Conservation (phyloP, 73 alveolate species). For the Paramecium bursaria region DNA sequence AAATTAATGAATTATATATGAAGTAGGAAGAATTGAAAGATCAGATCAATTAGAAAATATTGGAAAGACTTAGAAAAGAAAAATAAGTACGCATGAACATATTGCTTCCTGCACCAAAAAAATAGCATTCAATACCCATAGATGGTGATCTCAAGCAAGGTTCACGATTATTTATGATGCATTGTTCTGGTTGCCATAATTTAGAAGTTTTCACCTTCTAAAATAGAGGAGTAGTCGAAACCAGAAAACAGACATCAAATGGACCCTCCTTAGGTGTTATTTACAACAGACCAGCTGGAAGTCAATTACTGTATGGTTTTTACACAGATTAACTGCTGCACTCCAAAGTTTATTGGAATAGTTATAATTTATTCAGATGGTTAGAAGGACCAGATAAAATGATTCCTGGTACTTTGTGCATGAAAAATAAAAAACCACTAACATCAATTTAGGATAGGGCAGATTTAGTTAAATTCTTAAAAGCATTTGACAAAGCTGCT, state of each 20-base stretch:
- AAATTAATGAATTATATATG: too few species aligned
- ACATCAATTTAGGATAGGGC: not conserved
- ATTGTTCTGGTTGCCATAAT: constrained; percentile 50
- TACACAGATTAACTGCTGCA: constrained; percentile 5
- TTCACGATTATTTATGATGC: constrained; percentile 26
- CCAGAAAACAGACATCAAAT: constrained; percentile 4
- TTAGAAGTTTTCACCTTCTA: constrained; percentile 30
- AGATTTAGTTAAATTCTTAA: constrained; percentile 39
- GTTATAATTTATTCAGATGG: constrained; percentile 49
- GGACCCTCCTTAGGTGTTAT: constrained; percentile 45
- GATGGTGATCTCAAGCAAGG: constrained; percentile 55
- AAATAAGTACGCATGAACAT: too few species aligned
- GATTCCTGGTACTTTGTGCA: constrained; percentile 11
- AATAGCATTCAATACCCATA: too few species aligned
- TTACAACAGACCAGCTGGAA: constrained; percentile 48
- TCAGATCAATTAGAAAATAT: too few species aligned
- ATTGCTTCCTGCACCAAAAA: too few species aligned
- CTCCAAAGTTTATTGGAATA: constrained; percentile 54
- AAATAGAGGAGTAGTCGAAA: constrained; percentile 5
- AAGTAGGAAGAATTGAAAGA: too few species aligned
- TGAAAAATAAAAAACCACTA: not conserved
- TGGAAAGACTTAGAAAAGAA: too few species aligned
- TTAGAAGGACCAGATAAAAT: not conserved
- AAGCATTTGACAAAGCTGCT: constrained; percentile 6
- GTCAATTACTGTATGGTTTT: constrained; percentile 1